Percentiles rank a stretch among this genome's conserved stretches.
Conservation (phyloP, 2,329 filamentous ascomycete species). For the Ophiostoma sp. region DNA sequence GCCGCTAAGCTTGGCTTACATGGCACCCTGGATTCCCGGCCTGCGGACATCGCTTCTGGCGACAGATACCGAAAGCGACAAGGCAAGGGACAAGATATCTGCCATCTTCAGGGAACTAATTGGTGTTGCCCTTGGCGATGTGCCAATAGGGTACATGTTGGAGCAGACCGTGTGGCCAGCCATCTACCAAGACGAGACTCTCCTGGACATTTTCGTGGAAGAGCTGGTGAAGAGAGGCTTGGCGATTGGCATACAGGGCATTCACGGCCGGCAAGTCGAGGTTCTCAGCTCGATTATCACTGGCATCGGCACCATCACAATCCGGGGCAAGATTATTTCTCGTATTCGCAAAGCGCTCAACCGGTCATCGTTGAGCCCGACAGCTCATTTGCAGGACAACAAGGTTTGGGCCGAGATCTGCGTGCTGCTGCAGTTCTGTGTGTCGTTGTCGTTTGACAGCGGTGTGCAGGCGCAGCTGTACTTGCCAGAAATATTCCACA, state of each 20-base stretch:
- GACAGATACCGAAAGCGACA: conserved; percentile 58
- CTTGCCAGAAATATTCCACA: conserved; percentile 63
- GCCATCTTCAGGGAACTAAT: conserved; percentile 61
- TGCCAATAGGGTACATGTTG: conserved; percentile 54
- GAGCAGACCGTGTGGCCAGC: conserved; percentile 62
- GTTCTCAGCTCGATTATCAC: conserved; percentile 58
- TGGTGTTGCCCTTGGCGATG: conserved; percentile 58
- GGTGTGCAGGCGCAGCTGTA: conserved; percentile 63
- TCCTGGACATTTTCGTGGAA: conserved; percentile 62
- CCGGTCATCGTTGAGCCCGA: conserved; percentile 61
- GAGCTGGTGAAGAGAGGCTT: conserved; percentile 61
- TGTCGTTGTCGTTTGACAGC: conserved; percentile 62
- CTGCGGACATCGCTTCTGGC: conserved; percentile 56
- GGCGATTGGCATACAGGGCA: conserved; percentile 50
- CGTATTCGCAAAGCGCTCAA: conserved; percentile 62
- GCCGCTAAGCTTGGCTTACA: conserved; percentile 61
- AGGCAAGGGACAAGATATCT: conserved; percentile 60
- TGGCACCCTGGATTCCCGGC: conserved; percentile 63
- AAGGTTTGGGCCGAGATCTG: conserved; percentile 66
- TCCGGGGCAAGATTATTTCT: conserved; percentile 61
- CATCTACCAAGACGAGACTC: conserved; percentile 59
- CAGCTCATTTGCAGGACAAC: conserved; percentile 60
- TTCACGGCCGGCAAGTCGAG: conserved; percentile 55
- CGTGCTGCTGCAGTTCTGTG: conserved; percentile 59
- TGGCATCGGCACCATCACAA: conserved; percentile 59